Base-by-base conservation (phyloP, 805 yeast genomes). In the Saturnispora besseyi region DNA sequence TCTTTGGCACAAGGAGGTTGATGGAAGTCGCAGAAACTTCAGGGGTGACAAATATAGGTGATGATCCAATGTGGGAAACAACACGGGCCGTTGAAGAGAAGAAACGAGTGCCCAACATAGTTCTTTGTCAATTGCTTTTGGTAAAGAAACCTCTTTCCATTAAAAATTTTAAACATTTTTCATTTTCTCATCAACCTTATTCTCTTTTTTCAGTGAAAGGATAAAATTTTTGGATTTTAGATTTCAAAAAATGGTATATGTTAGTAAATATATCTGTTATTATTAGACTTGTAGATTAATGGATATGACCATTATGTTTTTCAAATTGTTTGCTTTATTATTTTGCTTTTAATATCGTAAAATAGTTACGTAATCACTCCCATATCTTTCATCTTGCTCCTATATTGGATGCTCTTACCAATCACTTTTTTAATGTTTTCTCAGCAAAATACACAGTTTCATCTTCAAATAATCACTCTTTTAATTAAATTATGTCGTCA, bases 31-130 rank as follows among this genome's bases (percentile, higher is more conserved):
- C 61, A 50, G 68, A 61, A 30, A 87, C 87, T 22, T 79, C 87
- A 22, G 78, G 75, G 2, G 86, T 77, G 21, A 87, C 55, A 55
- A 77, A 72, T 43, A 91, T 78, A 5, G 97, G 95, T 8, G 83
- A 69, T 30, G 85, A 77, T 6, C 98, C 98, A 46, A 91, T 78
- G 63, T 88, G 84, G 2, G 95, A 85, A 38, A 60, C 55, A 18
- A 64, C 57, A 3, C 55, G 41, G 2, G 41, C 15, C 9, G 45
- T 15, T 26, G 45, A 24, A 13, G 50, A 47, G 34, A 47, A 41
- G 28, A 44, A 38, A 41, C 49, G 49, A 22, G 30, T 33, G n/a
- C 49, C 49, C 10, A 46, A 31, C 49, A 46, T 46, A 29, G 42
- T 29, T 26, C 9, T 34, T 31, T 18, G 8, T 12, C 15, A 10